These are phyloP conservation scores for Tripidium arundinaceum DNA, from an alignment of 202 grass and related monocot species.

Conservation along the genomic window DNA sequence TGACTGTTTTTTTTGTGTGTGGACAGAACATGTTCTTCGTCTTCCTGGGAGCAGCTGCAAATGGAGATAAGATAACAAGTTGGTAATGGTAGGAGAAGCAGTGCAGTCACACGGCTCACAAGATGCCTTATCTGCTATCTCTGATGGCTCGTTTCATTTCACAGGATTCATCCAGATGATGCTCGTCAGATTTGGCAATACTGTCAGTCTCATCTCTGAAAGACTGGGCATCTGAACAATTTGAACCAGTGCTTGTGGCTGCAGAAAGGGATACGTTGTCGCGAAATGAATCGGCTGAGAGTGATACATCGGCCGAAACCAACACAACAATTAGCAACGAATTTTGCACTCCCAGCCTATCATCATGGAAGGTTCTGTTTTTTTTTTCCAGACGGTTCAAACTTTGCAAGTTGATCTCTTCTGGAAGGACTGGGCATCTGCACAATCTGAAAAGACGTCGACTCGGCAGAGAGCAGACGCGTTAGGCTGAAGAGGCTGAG, in stretches of 20 bases:
- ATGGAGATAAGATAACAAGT: too few relatives aligned
- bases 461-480: conserved; percentile 6
- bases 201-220: conserved; percentile 1
- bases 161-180: not conserved
- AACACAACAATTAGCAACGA: not conserved
- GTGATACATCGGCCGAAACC: conserved; percentile 17
- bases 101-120: not conserved
- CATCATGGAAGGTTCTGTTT: conserved; percentile 2
- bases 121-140: not conserved
- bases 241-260: not conserved
- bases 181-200: conserved; percentile 9
- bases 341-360: not conserved
- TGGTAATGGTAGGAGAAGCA: too few relatives aligned
- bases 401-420: not conserved
- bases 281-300: not conserved
- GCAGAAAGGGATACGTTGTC: too few relatives aligned
- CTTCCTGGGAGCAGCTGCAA: not conserved
- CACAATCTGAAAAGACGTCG: conserved; percentile 8
- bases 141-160: not conserved
- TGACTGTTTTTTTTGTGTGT: conserved; percentile 10
- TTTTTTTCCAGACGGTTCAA: not conserved
- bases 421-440: conserved; percentile 29
- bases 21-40: conserved; percentile 38
- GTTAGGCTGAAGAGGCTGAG: not conserved
- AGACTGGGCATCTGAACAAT: conserved; percentile 27